Conservation (phyloP, 306 rosid species). For the Corylus heterophylla region DNA sequence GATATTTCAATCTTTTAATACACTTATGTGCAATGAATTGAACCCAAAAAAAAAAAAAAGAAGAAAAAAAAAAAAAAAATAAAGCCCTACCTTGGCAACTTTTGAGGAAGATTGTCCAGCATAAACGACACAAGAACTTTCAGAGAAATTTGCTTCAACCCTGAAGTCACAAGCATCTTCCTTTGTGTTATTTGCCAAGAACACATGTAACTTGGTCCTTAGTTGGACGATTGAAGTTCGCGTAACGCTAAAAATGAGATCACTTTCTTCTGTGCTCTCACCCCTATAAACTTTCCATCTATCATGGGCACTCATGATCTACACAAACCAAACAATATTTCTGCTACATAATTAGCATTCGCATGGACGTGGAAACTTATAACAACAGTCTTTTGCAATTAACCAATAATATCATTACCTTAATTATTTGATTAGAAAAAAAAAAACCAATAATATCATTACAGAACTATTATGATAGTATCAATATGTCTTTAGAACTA, state of each 20-base stretch:
- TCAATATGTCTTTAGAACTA: too few species aligned
- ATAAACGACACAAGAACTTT: conserved; percentile 49
- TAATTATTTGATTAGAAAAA: too few species aligned
- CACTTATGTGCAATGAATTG: not conserved
- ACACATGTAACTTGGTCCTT: conserved; percentile 56
- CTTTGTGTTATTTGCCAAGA: conserved; percentile 50
- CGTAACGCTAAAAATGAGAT: conserved; percentile 30
- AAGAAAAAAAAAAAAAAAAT: not conserved
- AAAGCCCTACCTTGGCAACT: conserved; percentile 35
- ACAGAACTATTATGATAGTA: too few species aligned
- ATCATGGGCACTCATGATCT: conserved; percentile 35
- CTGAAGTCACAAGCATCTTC: conserved; percentile 54
- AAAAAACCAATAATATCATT: too few species aligned
- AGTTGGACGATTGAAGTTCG: conserved; percentile 44
- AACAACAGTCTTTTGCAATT: not conserved
- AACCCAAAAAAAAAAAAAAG: not conserved
- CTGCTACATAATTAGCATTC: not conserved
- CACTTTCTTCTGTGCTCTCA: conserved; percentile 15
- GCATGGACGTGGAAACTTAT: not conserved
- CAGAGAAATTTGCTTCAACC: conserved; percentile 58
- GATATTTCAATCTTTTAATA: not conserved
- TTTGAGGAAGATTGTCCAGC: conserved; percentile 51
- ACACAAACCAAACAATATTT: not conserved
- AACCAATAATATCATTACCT: too few species aligned
- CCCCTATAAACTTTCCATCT: conserved; percentile 36